A percentile compares a stretch with the other conserved stretches of the same genome.
Conservation (phyloP, 2,329 filamentous ascomycete species). For the Sporothrix curviconia region DNA sequence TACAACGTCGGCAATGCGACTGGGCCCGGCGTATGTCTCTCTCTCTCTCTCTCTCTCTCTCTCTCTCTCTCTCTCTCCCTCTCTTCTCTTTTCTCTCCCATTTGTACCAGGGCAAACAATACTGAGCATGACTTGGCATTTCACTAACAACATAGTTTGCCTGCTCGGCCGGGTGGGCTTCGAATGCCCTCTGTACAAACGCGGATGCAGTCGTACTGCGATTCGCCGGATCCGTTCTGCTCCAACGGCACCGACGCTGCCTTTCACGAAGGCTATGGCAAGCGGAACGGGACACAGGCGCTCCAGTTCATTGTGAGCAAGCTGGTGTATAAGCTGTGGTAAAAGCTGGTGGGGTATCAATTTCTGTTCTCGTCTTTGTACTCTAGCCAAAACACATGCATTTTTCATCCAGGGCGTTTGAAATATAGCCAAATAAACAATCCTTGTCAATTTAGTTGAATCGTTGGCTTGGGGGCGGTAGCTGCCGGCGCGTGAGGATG, state of each 20-base stretch:
- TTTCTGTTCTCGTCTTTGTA: not conserved
- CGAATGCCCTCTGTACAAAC: constrained; percentile 42
- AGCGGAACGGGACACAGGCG: constrained; percentile 50
- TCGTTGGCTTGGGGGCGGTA: constrained; percentile 13
- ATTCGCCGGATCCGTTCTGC: constrained; percentile 54
- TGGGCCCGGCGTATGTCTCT: too few species aligned
- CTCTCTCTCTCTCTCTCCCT: too few species aligned
- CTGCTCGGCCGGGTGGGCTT: constrained; percentile 48
- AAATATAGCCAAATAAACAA: not conserved
- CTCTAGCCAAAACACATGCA: not conserved
- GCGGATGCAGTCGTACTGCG: constrained; percentile 53
- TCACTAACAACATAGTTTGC: too few species aligned
- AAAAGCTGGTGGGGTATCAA: too few species aligned
- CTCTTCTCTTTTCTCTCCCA: too few species aligned
- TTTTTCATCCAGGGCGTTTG: too few species aligned
- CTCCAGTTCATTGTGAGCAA: constrained; percentile 51
- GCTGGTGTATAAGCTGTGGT: constrained; percentile 23
- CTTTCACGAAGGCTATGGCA: constrained; percentile 52
- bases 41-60: too few species aligned
- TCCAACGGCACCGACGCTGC: constrained; percentile 48
- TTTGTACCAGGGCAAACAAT: too few species aligned
- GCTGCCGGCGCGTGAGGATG: constrained; percentile 22
- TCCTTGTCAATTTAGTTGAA: not conserved
- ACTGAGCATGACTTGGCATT: too few species aligned
- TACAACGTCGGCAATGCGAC: constrained; percentile 54